Conservation (phyloP, 352 stramenopile genomes). For the Phytophthora ohioensis region DNA sequence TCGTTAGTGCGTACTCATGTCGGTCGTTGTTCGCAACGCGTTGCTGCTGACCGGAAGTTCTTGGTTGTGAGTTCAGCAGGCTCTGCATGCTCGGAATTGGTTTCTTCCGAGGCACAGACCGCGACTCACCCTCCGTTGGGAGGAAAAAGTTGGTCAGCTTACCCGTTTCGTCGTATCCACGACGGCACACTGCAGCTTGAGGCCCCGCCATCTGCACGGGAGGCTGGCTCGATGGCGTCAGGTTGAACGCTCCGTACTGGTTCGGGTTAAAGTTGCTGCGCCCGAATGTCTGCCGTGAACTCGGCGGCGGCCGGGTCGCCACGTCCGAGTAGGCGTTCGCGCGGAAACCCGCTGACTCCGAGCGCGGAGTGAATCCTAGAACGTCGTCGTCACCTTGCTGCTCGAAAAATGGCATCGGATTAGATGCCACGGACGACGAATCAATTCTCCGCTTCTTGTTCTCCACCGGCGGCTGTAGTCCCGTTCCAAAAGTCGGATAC, state of each 20-base stretch:
- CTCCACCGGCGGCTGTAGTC: slow-evolving; percentile 42
- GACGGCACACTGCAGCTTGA: slow-evolving; percentile 53
- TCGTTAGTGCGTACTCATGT: slow-evolving; percentile 69
- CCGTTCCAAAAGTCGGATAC: slow-evolving; percentile 31
- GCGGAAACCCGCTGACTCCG: slow-evolving; percentile 52
- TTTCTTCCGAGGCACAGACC: slow-evolving; percentile 43
- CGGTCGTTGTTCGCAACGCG: slow-evolving; percentile 43
- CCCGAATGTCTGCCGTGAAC: slow-evolving; percentile 48
- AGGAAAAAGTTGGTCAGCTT: slow-evolving; percentile 84
- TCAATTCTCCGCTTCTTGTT: slow-evolving; percentile 73
- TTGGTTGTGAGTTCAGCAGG: slow-evolving; percentile 50
- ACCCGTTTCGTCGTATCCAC: slow-evolving; percentile 79
- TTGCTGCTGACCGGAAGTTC: slow-evolving; percentile 39
- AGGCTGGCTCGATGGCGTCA: slow-evolving; percentile 52
- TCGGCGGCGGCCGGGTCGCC: slow-evolving; percentile 48
- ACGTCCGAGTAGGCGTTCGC: slow-evolving; percentile 78
- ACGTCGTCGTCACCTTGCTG: slow-evolving; percentile 18
- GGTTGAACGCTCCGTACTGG: slow-evolving; percentile 74
- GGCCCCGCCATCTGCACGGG: slow-evolving; percentile 48
- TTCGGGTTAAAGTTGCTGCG: slow-evolving; percentile 73
- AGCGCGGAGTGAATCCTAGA: slow-evolving; percentile 36
- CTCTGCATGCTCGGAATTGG: slow-evolving; percentile 60
- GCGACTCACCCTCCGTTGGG: slow-evolving; percentile 52
- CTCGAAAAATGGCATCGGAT: slow-evolving; percentile 20
- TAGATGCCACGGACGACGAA: slow-evolving; percentile 17